phyloP scores from a whole-genome alignment of 768 basidiomycete species.

The Amanita fuliginea region DNA sequence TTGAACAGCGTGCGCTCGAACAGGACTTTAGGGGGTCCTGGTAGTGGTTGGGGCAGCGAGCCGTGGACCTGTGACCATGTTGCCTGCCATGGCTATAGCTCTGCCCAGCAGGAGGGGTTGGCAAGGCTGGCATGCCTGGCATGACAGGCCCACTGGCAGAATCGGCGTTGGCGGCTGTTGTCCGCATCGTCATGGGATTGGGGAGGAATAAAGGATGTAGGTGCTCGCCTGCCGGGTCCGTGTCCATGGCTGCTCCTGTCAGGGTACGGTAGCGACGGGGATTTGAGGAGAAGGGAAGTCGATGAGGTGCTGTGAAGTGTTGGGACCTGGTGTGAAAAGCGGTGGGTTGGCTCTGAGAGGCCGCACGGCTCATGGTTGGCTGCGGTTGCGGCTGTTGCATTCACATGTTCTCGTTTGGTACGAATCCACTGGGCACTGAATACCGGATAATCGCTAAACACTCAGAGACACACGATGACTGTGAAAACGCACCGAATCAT shows the following conservation, averaged over 20 bases:
- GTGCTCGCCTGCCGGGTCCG: constrained; percentile 13
- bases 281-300: constrained; percentile 6
- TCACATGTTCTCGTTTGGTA: no score
- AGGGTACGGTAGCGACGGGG: not conserved
- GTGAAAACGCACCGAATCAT: no score
- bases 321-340: constrained; percentile 9
- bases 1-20: constrained; percentile 50
- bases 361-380: not conserved
- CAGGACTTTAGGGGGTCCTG: constrained; percentile 48
- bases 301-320: constrained; percentile 4
- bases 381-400: not conserved
- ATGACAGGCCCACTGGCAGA: constrained; percentile 6
- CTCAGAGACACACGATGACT: no score
- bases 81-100: not conserved
- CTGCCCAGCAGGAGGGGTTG: constrained; percentile 9
- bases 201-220: constrained; percentile 19
- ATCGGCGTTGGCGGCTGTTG: constrained; percentile 13
- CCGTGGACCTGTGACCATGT: constrained; percentile 11
- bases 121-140: constrained; percentile 2
- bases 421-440: no score
- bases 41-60: constrained; percentile 36
- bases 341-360: constrained; percentile 9
- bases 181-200: not conserved
- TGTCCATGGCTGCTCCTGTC: not conserved
- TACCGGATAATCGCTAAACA: no score